Evolutionary conservation across 2,329 filamentous ascomycete genomes (phyloP), one percentile per base, ranked within the genome.

Genomic region (Kalaharituber pfeilii): DNA sequence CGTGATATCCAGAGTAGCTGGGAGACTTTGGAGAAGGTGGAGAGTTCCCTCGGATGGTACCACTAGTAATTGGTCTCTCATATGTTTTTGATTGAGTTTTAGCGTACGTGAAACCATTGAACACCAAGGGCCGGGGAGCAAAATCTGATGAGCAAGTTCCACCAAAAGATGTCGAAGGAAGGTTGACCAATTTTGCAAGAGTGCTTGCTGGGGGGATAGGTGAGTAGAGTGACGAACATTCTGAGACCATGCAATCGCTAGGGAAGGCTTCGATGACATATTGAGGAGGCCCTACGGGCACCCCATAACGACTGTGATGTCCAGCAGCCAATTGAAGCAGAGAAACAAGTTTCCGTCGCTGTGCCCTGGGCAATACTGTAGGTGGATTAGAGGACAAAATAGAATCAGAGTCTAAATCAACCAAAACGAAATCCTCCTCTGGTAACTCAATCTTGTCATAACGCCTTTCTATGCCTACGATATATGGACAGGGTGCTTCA

Each of bases 251-350:
- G 2, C 84, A 78, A 66, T 96, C 86, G 65, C 84, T 85, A 0
- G 91, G 91, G 66, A 85, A 98, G 0, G 88, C 84, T 68, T 98
- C 91, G 53, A 94, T 79, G 2, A 87, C 88, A 67, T 96, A 96
- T 3, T 86, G 82, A 29, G 91, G 91, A 20, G 91, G 87, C 0
- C 89, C 91, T n/a, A 81, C 77, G 1, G 82, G 74, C 2, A 98
- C 87, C 36, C 89, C 88, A 64, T 80, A 95, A 55, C 84, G 81
- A 64, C 84, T 79, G 66, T 91, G 85, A 67, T 94, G 87, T 11
- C 89, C 89, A 33, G 91, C 91, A 15, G 89, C 88, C 29, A 88
- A 72, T 66, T 96, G 89, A 50, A 98, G 73, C 27, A 98, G 73
- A 15, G 88, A 87, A 63, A 86, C 76, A 27, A 98, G 77, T 69